phyloP scores from a whole-genome alignment of 805 yeast genomes.

The Kluyveromyces wickerhamii region DNA sequence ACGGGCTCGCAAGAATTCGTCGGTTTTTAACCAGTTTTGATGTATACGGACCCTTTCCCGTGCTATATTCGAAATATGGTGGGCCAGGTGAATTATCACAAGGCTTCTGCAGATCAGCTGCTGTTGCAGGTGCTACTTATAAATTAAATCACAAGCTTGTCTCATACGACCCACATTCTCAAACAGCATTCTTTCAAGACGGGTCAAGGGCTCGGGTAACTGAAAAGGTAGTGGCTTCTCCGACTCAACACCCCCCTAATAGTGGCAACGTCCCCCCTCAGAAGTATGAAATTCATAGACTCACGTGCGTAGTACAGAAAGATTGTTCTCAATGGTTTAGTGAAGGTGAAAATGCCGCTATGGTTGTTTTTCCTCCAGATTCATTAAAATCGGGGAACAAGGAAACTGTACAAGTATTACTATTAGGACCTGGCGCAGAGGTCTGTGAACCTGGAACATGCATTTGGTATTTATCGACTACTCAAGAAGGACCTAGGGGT shows the following conservation, averaged over 20 bases:
- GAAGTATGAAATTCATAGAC: slow-evolving; percentile 56
- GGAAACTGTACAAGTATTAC: slow-evolving; percentile 75
- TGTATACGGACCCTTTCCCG: slow-evolving; percentile 92
- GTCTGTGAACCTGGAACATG: slow-evolving; percentile 82
- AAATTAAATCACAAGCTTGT: slow-evolving; percentile 63
- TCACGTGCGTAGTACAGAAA: slow-evolving; percentile 76
- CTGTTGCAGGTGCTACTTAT: slow-evolving; percentile 95
- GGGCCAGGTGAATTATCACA: slow-evolving; percentile 94
- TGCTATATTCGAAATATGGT: slow-evolving; percentile 84
- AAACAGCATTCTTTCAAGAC: slow-evolving; percentile 66
- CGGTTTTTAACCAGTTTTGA: slow-evolving; percentile 80
- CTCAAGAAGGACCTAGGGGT: slow-evolving; percentile 62
- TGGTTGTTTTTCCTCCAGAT: slow-evolving; percentile 88
- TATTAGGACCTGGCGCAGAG: slow-evolving; percentile 82
- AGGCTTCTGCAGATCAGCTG: slow-evolving; percentile 96
- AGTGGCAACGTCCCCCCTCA: slow-evolving; percentile 36
- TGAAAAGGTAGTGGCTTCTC: slow-evolving; percentile 73
- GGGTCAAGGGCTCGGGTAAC: slow-evolving; percentile 66
- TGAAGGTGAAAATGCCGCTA: slow-evolving; percentile 73
- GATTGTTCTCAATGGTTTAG: slow-evolving; percentile 90
- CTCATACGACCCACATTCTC: slow-evolving; percentile 56
- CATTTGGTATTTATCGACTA: slow-evolving; percentile 82
- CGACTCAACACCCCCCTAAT: slow-evolving; percentile 50
- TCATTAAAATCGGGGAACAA: slow-evolving; percentile 60
- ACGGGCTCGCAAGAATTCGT: slow-evolving; percentile 73